These are phyloP conservation scores for Voacanga thouarsii DNA, from an alignment of 257 asterid genomes.

Conservation along the genomic window DNA sequence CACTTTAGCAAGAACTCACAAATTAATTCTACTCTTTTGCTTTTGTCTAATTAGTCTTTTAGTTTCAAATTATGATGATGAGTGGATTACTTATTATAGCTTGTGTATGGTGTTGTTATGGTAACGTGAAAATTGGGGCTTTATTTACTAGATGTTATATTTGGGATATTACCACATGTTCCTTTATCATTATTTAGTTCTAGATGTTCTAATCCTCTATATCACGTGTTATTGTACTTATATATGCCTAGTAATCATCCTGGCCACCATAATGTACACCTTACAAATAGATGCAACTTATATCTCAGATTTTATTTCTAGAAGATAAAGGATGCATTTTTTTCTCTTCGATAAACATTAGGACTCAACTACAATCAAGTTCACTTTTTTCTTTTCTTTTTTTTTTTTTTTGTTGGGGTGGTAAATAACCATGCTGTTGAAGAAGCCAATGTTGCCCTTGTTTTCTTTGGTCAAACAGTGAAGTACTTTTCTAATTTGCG, in stretches of 20 bases:
- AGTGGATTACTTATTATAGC: neutral
- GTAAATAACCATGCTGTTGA: conserved; percentile 93
- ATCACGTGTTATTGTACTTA: neutral
- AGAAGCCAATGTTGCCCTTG: conserved; percentile 88
- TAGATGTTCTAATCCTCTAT: neutral
- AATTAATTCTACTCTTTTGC: too few species aligned
- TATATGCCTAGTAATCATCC: neutral
- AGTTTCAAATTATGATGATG: too few species aligned
- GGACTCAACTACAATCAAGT: too few species aligned
- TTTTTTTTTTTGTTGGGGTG: conserved; percentile 15
- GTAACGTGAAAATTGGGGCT: neutral
- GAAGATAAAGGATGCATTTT: too few species aligned
- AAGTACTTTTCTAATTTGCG: conserved; percentile 93
- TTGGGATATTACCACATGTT: neutral
- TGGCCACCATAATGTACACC: too few species aligned
- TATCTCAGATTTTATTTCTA: too few species aligned
- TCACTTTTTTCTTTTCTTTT: neutral
- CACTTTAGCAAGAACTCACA: too few species aligned
- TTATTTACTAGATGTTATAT: neutral
- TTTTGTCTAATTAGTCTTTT: too few species aligned
- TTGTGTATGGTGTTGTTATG: neutral
- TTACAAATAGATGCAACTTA: too few species aligned
- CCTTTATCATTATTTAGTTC: neutral
- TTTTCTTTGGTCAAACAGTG: conserved; percentile 96
- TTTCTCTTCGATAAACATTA: too few species aligned